These are phyloP conservation scores for Yarrowia sp. DNA, from an alignment of 805 yeast genomes.

Conservation along the genomic window DNA sequence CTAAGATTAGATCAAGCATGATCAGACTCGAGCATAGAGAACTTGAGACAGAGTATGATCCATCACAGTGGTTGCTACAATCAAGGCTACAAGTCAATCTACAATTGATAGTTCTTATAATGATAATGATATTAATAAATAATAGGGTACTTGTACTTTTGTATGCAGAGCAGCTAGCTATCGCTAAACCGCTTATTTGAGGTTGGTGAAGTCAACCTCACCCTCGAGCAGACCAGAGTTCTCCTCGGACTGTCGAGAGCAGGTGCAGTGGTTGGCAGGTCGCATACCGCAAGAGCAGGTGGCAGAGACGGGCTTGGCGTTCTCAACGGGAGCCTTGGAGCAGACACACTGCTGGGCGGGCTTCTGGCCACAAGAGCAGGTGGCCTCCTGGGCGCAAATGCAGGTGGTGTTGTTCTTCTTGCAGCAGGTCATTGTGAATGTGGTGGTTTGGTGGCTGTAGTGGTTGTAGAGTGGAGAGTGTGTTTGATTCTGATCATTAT, in stretches of 20 bases:
- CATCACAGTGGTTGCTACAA: too few species aligned
- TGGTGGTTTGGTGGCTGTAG: conserved; percentile 1
- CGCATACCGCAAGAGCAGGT: conserved; percentile 70
- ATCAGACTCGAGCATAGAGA: too few species aligned
- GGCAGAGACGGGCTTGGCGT: conserved; percentile 54
- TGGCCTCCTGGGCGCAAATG: conserved; percentile 64
- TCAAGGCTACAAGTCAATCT: too few species aligned
- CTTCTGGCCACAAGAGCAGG: conserved; percentile 67
- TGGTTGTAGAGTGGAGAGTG: conserved; percentile 15
- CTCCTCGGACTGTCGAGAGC: conserved; percentile 56
- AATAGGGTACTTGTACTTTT: background rate
- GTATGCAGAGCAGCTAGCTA: background rate
- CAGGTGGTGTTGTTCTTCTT: conserved; percentile 56
- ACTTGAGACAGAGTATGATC: too few species aligned
- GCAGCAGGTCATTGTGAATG: conserved; percentile 53
- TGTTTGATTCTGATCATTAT: conserved; percentile 19
- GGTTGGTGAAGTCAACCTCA: conserved; percentile 64
- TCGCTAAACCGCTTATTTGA: conserved; percentile 42
- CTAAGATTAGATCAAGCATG: too few species aligned
- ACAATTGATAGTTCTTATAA: too few species aligned
- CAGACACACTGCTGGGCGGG: conserved; percentile 67
- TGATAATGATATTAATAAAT: background rate
- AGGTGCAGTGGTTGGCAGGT: conserved; percentile 60
- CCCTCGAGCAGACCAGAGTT: conserved; percentile 58
- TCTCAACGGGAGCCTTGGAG: conserved; percentile 59